phyloP scores from a whole-genome alignment of 176 grass and related monocot genomes.

The Ensete glaucum region DNA sequence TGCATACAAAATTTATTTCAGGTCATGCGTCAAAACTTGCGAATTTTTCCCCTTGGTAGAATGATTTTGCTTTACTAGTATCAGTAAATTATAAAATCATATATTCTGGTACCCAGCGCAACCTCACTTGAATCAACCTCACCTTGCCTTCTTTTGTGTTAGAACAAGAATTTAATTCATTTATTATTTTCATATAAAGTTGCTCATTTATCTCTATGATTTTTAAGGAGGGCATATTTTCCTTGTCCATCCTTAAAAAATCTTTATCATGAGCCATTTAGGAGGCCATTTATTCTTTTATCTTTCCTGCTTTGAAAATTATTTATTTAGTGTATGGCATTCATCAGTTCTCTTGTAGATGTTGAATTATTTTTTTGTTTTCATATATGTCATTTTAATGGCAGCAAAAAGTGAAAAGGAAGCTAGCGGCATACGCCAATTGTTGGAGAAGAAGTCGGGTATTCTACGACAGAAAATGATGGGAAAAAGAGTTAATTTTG shows the following conservation, averaged over 20 bases:
- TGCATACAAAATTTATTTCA: not conserved
- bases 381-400: conserved; percentile 6
- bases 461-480: conserved; percentile 95
- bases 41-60: not conserved
- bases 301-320: not conserved
- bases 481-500: conserved; percentile 98
- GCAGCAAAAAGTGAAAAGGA: conserved; percentile 55
- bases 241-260: too few relatives aligned
- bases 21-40: not conserved
- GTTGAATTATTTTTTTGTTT: not conserved
- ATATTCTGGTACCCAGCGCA: not conserved
- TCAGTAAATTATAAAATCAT: not conserved
- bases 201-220: not conserved
- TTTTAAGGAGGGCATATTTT: not conserved
- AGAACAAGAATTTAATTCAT: not conserved
- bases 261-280: not conserved
- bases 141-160: not conserved
- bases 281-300: not conserved
- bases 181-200: conserved; percentile 24
- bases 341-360: not conserved
- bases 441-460: conserved; percentile 87
- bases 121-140: not conserved
- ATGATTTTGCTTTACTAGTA: not conserved
- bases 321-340: not conserved
- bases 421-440: conserved; percentile 56